Evolutionary conservation across 495 filamentous ascomycete genomes (phyloP), one percentile per base, ranked within the genome.

Genomic region (Extremus antarcticus): DNA sequence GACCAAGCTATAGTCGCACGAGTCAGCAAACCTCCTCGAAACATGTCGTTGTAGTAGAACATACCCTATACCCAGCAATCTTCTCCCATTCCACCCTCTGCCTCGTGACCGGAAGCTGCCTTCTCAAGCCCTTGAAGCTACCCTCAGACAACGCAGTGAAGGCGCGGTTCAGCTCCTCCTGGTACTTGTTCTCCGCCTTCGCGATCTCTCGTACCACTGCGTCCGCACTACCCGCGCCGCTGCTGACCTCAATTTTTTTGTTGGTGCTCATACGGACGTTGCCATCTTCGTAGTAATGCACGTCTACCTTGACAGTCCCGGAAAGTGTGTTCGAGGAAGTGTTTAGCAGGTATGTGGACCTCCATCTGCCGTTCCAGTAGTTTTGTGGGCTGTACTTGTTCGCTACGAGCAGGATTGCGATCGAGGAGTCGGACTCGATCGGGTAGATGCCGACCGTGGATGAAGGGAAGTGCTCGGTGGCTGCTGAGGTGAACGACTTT

Each of bases 31-130:
- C 17, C 10, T 3, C 21, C 16, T 13, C 24, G 25, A 51, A 43
- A 9, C 20, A 84, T 35, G 29, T 13, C 7, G 13, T 35, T n/a
- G 35, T 3, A 20, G 40, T n/a, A 25, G 21, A 51, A 65, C 70
- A 60, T 65, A 95, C 71, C 52, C 89, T 72, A 72, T 98, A 98
- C 57, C 88, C 90, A n/a, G 86, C 84, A 60, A 99, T 88, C 75
- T 95, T 97, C 70, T 99, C 92, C 94, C 94, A 99, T 71, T 97
- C 92, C 50, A 99, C 88, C 78, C 95, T 96, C 76, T 99, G 94
- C 68, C 94, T 81, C 55, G 92, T 97, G 40, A 99, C 86, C 8
- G 94, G 94, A 65, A 99, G 72, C 70, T 97, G 94, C 68, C 94
- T 79, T 61, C 94, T 79, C 64, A 99, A 73, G 13, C 81, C 78